Evolutionary conservation across 2,329 filamentous ascomycete genomes (phyloP).

Genomic region (Colletotrichum plurivorum): DNA sequence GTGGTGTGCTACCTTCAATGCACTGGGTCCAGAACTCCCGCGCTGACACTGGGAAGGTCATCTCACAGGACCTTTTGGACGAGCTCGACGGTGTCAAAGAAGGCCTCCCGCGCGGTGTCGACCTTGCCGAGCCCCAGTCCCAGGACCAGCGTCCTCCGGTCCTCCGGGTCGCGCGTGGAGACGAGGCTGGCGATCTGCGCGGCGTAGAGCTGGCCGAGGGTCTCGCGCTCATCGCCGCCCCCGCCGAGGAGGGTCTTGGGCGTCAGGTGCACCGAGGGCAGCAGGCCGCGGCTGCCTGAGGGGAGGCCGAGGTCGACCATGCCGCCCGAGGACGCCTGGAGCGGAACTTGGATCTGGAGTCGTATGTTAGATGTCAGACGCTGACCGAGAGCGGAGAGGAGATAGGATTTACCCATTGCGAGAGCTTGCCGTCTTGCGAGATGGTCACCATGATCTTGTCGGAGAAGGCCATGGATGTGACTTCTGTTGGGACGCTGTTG

Average conservation of each 20-base stretch:
- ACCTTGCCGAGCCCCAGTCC: constrained; percentile 71
- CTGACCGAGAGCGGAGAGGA: constrained; percentile 44
- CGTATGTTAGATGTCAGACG: neutral
- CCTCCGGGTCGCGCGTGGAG: constrained; percentile 76
- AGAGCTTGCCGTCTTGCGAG: constrained; percentile 85
- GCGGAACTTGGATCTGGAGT: constrained; percentile 80
- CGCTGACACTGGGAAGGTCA: neutral
- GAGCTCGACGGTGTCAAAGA: constrained; percentile 76
- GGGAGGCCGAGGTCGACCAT: constrained; percentile 72
- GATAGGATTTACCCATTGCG: constrained; percentile 84
- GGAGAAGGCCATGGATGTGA: constrained; percentile 80
- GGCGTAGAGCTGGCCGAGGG: constrained; percentile 88
- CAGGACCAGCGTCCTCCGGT: constrained; percentile 72
- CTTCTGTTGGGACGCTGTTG: constrained; percentile 78
- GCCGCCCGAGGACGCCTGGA: constrained; percentile 77
- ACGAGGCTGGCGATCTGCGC: constrained; percentile 90
- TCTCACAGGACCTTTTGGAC: constrained; percentile 69
- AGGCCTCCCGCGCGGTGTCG: constrained; percentile 67
- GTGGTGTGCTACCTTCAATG: no score
- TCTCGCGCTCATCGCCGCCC: constrained; percentile 83
- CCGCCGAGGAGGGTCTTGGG: constrained; percentile 90
- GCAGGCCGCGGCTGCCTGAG: constrained; percentile 60
- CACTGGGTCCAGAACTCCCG: no score
- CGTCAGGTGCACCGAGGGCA: constrained; percentile 87
- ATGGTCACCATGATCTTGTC: constrained; percentile 95